These are phyloP conservation scores for Grosmannia huntii DNA, from an alignment of 2,329 filamentous ascomycete species.

Conservation along the genomic window DNA sequence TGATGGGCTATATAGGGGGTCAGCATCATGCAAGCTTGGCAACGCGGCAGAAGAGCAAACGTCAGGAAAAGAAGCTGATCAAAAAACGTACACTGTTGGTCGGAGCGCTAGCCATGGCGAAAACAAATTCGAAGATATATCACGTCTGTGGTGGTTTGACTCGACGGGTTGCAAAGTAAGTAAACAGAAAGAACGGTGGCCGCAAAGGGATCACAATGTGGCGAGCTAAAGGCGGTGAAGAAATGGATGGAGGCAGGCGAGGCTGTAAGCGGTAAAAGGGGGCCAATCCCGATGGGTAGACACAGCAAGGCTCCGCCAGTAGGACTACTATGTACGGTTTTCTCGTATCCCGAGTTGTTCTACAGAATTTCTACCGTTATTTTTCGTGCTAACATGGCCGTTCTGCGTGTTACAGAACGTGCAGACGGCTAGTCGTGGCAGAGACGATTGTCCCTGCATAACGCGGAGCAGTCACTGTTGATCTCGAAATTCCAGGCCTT, in stretches of 20 bases:
- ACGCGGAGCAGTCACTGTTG: neutral
- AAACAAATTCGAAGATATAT: neutral
- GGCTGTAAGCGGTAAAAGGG: neutral
- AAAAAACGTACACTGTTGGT: conserved; percentile 3
- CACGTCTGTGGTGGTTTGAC: neutral
- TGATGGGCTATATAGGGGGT: conserved; percentile 48
- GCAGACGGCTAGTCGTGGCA: neutral
- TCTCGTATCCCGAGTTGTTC: no score
- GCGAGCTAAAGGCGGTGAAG: conserved; percentile 1
- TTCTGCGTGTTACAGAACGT: neutral
- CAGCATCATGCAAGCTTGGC: neutral
- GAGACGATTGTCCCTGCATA: neutral
- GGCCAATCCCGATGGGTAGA: neutral
- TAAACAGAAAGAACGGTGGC: neutral
- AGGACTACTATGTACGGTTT: neutral
- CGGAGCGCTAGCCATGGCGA: neutral
- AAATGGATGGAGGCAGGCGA: neutral
- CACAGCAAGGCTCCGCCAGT: neutral
- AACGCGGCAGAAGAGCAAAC: neutral
- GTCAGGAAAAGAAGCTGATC: neutral
- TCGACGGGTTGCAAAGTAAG: neutral
- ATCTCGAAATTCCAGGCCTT: neutral
- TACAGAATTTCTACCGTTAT: no score
- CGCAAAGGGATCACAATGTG: neutral
- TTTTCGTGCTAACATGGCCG: no score